A percentile compares a stretch with the other conserved stretches of the same genome.
phyloP scores from a whole-genome alignment of 176 grass and related monocot genomes.

The Panicum miliaceum region DNA sequence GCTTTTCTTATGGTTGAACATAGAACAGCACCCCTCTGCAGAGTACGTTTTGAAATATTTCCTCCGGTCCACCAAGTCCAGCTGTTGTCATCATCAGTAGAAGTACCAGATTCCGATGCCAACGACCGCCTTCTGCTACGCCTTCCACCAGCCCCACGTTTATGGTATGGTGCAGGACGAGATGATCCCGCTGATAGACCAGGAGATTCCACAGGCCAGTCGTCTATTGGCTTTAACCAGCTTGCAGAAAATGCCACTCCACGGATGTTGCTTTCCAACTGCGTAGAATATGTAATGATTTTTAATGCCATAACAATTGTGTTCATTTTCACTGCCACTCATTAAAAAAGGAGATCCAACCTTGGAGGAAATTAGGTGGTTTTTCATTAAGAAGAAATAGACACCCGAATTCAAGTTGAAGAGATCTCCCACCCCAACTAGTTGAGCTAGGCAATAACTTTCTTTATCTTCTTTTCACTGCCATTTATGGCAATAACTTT shows the following conservation, averaged over 20 bases:
- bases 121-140: conserved; percentile 64
- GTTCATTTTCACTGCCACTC: conserved; percentile 22
- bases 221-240: conserved; percentile 84
- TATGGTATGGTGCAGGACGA: conserved; percentile 63
- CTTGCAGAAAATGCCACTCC: conserved; percentile 74
- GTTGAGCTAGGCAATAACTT: conserved; percentile 14
- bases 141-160: conserved; percentile 74
- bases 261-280: conserved; percentile 91
- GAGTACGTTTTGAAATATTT: conserved; percentile 73
- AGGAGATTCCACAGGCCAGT: conserved; percentile 64
- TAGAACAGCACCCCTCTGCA: conserved; percentile 68
- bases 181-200: conserved; percentile 55
- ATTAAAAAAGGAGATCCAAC: neutral
- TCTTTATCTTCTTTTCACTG: neutral
- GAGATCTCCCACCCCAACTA: neutral
- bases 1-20: conserved; percentile 63
- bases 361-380: neutral
- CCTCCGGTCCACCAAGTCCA: conserved; percentile 90
- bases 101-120: conserved; percentile 55
- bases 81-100: conserved; percentile 67
- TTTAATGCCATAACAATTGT: conserved; percentile 20
- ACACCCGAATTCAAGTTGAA: neutral
- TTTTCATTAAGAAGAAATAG: neutral
- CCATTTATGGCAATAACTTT: neutral
- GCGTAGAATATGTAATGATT: conserved; percentile 43